Evolutionary conservation across 2,329 filamentous ascomycete genomes (phyloP).

Genomic region (Xylariaceae sp.): DNA sequence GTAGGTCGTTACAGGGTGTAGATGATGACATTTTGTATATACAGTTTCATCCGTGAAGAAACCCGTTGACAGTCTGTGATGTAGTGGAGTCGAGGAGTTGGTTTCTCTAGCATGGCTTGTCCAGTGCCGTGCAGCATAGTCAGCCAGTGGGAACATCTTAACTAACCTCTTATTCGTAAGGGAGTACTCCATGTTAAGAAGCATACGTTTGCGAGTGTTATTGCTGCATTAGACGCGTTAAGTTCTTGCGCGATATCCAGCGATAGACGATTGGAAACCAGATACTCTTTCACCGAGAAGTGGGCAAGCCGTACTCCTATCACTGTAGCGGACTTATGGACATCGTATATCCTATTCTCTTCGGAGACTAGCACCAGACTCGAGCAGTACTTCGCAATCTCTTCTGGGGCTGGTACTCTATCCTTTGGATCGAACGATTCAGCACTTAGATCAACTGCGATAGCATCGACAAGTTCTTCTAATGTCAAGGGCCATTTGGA

Average conservation of each 20-base stretch:
- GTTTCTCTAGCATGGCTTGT: neutral
- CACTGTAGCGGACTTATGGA: neutral
- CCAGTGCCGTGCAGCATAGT: neutral
- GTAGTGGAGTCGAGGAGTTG: neutral
- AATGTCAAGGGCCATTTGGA: constrained; percentile 6
- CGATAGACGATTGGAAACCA: constrained; percentile 22
- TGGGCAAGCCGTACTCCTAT: constrained; percentile 27
- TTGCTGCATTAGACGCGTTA: neutral
- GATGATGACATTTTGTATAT: neutral
- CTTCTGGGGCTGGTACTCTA: constrained; percentile 23
- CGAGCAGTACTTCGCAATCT: constrained; percentile 26
- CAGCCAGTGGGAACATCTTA: neutral
- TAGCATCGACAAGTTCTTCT: constrained; percentile 9
- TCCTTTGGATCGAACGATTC: constrained; percentile 6
- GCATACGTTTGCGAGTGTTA: constrained; percentile 1
- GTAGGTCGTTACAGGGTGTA: too few relatives aligned
- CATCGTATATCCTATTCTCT: neutral
- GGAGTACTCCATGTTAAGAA: neutral
- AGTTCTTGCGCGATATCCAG: constrained; percentile 1
- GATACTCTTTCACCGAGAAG: constrained; percentile 32
- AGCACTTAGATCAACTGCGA: constrained; percentile 1
- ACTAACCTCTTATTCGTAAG: neutral
- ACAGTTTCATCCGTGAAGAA: neutral
- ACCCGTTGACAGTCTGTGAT: neutral
- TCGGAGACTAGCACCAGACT: constrained; percentile 23